Evolutionary conservation across 306 rosid genomes (phyloP).

Genomic region (Ammopiptanthus mongolicus): DNA sequence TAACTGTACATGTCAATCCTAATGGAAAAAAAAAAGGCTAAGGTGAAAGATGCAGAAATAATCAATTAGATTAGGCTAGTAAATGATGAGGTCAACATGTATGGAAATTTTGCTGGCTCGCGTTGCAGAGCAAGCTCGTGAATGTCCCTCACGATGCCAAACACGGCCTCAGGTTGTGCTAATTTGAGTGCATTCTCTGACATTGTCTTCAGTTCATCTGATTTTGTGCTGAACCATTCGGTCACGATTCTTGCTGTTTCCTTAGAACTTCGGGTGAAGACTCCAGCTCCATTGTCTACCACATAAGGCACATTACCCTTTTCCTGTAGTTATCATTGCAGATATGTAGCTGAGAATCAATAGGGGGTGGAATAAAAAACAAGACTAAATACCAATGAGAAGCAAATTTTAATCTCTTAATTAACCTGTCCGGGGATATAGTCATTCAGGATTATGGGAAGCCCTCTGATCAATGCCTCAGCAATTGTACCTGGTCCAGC

Average conservation of each 20-base stretch:
- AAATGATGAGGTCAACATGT: slow-evolving; percentile 78
- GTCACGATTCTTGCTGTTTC: slow-evolving; percentile 79
- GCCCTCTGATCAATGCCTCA: slow-evolving; percentile 96
- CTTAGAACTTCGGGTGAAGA: slow-evolving; percentile 83
- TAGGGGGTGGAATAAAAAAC: not conserved
- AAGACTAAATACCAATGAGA: not conserved
- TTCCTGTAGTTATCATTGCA: slow-evolving; percentile 47
- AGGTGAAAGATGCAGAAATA: not conserved
- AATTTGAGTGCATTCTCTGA: slow-evolving; percentile 77
- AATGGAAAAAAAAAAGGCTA: slow-evolving; percentile 5
- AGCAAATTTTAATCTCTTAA: slow-evolving; percentile 21
- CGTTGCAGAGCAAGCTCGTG: slow-evolving; percentile 75
- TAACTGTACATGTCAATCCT: slow-evolving; percentile 57
- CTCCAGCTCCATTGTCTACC: slow-evolving; percentile 93
- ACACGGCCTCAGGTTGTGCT: slow-evolving; percentile 96
- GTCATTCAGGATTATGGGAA: slow-evolving; percentile 90
- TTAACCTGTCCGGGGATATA: slow-evolving; percentile 99
- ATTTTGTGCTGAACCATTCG: slow-evolving; percentile 82
- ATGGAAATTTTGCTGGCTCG: slow-evolving; percentile 62
- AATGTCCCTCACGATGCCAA: slow-evolving; percentile 83
- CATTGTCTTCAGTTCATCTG: slow-evolving; percentile 61
- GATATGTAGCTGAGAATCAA: not conserved
- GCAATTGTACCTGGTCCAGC: slow-evolving; percentile 99
- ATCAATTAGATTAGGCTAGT: slow-evolving; percentile 51
- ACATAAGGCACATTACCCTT: slow-evolving; percentile 97